Conservation (phyloP, 108 stramenopile genomes). For the Fistulifera pelliculosa region DNA sequence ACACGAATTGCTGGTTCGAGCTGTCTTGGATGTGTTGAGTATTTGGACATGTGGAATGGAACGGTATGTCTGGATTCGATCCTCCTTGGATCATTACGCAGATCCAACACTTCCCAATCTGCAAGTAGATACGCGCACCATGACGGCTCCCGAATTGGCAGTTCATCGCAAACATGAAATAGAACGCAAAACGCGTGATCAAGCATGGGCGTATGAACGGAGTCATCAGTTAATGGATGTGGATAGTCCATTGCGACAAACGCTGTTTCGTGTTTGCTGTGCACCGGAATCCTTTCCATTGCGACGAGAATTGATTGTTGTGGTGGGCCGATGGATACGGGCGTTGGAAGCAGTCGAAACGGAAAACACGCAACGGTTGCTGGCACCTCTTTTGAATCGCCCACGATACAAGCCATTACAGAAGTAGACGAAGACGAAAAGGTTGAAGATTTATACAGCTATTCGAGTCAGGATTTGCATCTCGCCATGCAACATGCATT, state of each 20-base stretch:
- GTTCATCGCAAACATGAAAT: constrained; percentile 46
- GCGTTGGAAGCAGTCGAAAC: constrained; percentile 36
- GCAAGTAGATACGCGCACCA: constrained; percentile 39
- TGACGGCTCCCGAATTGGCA: constrained; percentile 66
- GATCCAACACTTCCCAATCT: constrained; percentile 20
- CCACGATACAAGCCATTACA: too few relatives aligned
- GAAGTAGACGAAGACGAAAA: constrained; percentile 49
- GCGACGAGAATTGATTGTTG: constrained; percentile 40
- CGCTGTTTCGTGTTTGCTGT: constrained; percentile 16
- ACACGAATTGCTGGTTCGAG: constrained; percentile 33
- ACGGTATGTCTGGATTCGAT: constrained; percentile 42
- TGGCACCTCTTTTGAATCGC: constrained; percentile 31
- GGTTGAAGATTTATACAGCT: constrained; percentile 12
- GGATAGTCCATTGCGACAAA: constrained; percentile 11
- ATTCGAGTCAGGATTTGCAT: constrained; percentile 16
- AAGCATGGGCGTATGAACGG: constrained; percentile 39
- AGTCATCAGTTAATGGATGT: too few relatives aligned
- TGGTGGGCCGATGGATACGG: constrained; percentile 34
- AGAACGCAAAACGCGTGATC: constrained; percentile 31
- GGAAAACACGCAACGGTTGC: constrained; percentile 15
- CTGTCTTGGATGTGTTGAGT: constrained; percentile 62
- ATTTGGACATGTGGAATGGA: constrained; percentile 65
- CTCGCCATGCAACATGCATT: constrained; percentile 52
- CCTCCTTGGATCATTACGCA: constrained; percentile 21
- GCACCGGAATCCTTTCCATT: neutral